phyloP scores from a whole-genome alignment of 2,329 filamentous ascomycete genomes.

The Paecilomyces formosus region DNA sequence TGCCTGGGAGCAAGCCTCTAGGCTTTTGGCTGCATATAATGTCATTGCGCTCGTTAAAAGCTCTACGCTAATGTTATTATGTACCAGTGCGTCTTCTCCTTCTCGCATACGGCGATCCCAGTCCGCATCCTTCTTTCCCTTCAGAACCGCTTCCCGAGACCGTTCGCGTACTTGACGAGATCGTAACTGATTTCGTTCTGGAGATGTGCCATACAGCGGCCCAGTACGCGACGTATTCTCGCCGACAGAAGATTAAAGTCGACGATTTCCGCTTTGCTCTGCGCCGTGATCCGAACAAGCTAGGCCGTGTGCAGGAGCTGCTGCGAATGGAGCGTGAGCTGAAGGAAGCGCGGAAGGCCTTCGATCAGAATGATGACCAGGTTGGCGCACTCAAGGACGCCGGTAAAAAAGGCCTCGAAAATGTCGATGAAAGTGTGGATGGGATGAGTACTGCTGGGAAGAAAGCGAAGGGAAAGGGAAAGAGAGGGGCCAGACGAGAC shows the following conservation, averaged over 20 bases:
- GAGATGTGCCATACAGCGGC: conserved; percentile 88
- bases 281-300: conserved; percentile 72
- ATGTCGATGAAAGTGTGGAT: conserved; percentile 18
- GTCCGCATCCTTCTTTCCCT: conserved; percentile 56
- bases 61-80: not conserved
- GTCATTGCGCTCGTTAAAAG: not conserved
- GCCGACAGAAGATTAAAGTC: conserved; percentile 94
- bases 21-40: not conserved
- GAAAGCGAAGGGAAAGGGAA: conserved; percentile 31
- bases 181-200: conserved; percentile 93
- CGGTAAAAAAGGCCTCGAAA: conserved; percentile 26
- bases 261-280: conserved; percentile 96
- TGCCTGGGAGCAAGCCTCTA: not conserved
- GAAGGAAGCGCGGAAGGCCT: conserved; percentile 66
- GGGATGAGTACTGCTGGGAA: conserved; percentile 18
- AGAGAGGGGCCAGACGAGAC: conserved; percentile 21
- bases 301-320: conserved; percentile 84
- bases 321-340: conserved; percentile 82
- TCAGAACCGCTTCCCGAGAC: conserved; percentile 73
- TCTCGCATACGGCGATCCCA: conserved; percentile 38
- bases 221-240: conserved; percentile 73
- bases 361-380: conserved; percentile 38
- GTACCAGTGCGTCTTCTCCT: conserved; percentile 34
- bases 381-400: conserved; percentile 30
- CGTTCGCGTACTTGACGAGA: conserved; percentile 82